These are phyloP conservation scores for Buddleja alternifolia DNA, from an alignment of 257 asterid genomes.

Conservation along the genomic window DNA sequence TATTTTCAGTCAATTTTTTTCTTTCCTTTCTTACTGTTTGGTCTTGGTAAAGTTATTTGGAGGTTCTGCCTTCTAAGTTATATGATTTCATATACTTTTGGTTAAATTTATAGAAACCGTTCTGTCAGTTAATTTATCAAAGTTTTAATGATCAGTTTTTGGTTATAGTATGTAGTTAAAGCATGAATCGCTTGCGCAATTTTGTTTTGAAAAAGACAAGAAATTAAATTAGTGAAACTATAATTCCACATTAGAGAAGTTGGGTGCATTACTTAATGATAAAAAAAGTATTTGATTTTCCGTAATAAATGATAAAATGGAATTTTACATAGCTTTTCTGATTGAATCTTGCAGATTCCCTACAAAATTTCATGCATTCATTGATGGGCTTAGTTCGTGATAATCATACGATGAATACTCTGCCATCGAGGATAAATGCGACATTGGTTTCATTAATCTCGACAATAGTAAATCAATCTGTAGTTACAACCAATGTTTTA, in stretches of 20 bases:
- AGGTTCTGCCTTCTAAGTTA: not conserved
- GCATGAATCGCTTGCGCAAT: not conserved
- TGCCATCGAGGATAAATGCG: slow-evolving; percentile 71
- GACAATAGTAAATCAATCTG: slow-evolving; percentile 54
- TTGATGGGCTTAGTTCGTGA: slow-evolving; percentile 48
- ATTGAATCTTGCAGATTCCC: slow-evolving; percentile 40
- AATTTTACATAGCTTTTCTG: slow-evolving; percentile 22
- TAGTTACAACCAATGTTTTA: slow-evolving; percentile 66
- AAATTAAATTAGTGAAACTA: not conserved
- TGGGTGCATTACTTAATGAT: too few relatives aligned
- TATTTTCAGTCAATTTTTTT: too few relatives aligned
- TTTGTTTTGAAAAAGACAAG: not conserved
- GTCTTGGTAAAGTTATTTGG: too few relatives aligned
- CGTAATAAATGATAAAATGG: slow-evolving; percentile 13
- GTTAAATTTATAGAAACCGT: not conserved
- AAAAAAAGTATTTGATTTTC: not conserved
- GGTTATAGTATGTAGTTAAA: not conserved
- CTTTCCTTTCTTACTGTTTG: too few relatives aligned
- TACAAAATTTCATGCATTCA: slow-evolving; percentile 9
- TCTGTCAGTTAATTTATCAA: too few relatives aligned
- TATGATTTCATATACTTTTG: not conserved
- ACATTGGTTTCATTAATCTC: slow-evolving; percentile 78
- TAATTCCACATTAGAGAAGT: too few relatives aligned
- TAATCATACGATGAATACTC: slow-evolving; percentile 84
- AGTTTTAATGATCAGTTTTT: too few relatives aligned